Percentiles rank a stretch among this genome's conserved stretches.
phyloP scores from a whole-genome alignment of 495 filamentous ascomycete genomes.

The Pseudoneurospora amorphoporcata region DNA sequence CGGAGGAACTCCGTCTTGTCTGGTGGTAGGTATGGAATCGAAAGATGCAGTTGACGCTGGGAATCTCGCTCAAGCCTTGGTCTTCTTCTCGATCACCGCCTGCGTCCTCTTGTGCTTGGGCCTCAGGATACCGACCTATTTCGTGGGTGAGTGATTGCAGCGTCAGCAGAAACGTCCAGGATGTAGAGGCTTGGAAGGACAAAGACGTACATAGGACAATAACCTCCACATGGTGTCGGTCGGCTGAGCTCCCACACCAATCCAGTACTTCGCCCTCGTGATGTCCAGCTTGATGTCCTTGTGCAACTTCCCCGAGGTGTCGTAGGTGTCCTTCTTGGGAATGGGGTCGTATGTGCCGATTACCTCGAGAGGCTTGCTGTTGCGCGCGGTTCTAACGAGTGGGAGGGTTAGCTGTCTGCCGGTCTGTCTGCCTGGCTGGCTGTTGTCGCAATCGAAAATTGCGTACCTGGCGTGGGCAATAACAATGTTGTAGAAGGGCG shows the following conservation, averaged over 20 bases:
- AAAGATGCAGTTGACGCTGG: not conserved
- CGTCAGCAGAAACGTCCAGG: not conserved
- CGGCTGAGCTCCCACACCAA: slow-evolving; percentile 92
- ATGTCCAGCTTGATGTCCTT: slow-evolving; percentile 89
- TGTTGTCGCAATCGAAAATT: not conserved
- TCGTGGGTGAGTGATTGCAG: not conserved
- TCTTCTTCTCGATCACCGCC: not conserved
- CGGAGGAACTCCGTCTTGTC: no score
- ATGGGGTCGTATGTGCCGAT: slow-evolving; percentile 91
- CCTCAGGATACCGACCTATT: not conserved
- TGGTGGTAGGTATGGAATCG: not conserved
- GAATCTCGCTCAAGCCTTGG: not conserved
- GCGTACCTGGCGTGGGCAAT: slow-evolving; percentile 87
- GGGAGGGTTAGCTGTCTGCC: slow-evolving; percentile 3
- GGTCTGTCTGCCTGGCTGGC: not conserved
- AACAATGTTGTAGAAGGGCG: slow-evolving; percentile 93
- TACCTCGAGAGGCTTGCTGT: slow-evolving; percentile 84
- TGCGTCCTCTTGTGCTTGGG: not conserved
- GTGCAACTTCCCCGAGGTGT: slow-evolving; percentile 54
- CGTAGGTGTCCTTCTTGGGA: slow-evolving; percentile 58
- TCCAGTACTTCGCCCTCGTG: slow-evolving; percentile 80
- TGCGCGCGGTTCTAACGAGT: slow-evolving; percentile 55
- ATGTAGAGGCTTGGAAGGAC: not conserved
- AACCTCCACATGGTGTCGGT: slow-evolving; percentile 81
- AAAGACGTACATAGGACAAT: slow-evolving; percentile 62